Evolutionary conservation across 257 asterid species (phyloP).

Genomic region (Paulownia fortunei): DNA sequence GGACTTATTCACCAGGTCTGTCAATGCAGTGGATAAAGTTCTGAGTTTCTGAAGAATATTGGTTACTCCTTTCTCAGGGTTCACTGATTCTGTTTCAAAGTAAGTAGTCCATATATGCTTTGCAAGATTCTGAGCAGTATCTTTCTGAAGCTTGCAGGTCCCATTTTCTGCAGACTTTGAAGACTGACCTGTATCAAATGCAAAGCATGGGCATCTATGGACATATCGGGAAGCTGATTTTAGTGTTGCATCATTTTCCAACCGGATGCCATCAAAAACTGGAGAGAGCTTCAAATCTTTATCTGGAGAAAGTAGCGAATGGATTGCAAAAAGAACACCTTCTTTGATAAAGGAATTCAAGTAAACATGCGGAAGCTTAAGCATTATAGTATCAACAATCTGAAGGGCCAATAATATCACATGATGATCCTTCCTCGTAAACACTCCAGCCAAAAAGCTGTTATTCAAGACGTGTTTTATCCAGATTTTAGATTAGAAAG

Average conservation of each 20-base stretch:
- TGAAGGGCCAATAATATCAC: conserved; percentile 76
- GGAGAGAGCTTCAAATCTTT: conserved; percentile 56
- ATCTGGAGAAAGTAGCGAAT: conserved; percentile 66
- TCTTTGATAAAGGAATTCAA: conserved; percentile 81
- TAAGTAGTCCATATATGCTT: conserved; percentile 64
- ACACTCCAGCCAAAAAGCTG: conserved; percentile 97
- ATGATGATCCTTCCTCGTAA: conserved; percentile 85
- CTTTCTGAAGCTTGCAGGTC: conserved; percentile 74
- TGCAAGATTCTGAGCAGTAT: conserved; percentile 69
- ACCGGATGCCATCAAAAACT: conserved; percentile 50
- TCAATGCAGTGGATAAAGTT: conserved; percentile 58
- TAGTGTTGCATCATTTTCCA: conserved; percentile 42
- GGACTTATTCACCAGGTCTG: conserved; percentile 45
- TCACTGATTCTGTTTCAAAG: conserved; percentile 62
- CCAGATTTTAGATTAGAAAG: conserved; percentile 29
- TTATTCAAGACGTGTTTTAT: conserved; percentile 22
- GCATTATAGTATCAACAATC: conserved; percentile 71
- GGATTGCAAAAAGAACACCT: conserved; percentile 82
- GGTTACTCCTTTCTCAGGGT: conserved; percentile 76
- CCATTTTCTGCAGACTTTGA: conserved; percentile 44
- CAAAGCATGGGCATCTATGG: conserved; percentile 73
- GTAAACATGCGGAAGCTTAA: conserved; percentile 73
- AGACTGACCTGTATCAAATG: conserved; percentile 54
- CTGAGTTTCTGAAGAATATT: conserved; percentile 76
- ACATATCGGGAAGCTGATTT: conserved; percentile 47